Conservation (phyloP, 495 filamentous ascomycete genomes). For the Penicillium crystallinum region DNA sequence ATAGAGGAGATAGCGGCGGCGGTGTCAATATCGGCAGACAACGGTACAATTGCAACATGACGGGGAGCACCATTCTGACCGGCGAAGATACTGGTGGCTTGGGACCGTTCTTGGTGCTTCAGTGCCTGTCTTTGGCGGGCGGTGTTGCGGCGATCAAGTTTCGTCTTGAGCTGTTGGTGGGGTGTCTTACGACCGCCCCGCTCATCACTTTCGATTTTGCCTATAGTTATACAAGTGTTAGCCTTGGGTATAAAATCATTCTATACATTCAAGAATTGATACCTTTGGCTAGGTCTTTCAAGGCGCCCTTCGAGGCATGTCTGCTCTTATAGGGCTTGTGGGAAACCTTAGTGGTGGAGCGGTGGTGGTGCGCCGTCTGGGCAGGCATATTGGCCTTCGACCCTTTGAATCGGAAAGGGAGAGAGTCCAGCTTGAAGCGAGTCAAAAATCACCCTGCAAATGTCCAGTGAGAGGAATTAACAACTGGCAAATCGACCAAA, state of each 20-base stretch:
- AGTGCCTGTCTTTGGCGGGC: conserved; percentile 75
- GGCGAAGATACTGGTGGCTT: conserved; percentile 70
- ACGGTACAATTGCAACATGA: conserved; percentile 84
- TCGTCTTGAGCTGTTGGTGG: conserved; percentile 95
- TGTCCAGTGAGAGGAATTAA: not conserved
- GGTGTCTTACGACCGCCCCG: conserved; percentile 72
- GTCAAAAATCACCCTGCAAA: not conserved
- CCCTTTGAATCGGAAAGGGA: conserved; percentile 87
- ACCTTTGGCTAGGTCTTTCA: conserved; percentile 82
- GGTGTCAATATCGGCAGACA: conserved; percentile 66
- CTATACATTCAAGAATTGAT: conserved; percentile 4
- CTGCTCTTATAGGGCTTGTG: conserved; percentile 90
- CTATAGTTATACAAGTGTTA: conserved; percentile 25
- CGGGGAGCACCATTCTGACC: conserved; percentile 82
- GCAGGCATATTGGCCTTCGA: conserved; percentile 53
- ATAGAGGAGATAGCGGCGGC: conserved; percentile 60
- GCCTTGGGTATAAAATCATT: conserved; percentile 53
- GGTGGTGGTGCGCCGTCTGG: conserved; percentile 70
- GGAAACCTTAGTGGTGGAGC: conserved; percentile 77
- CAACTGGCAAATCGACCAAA: conserved; percentile 4
- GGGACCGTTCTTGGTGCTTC: conserved; percentile 75
- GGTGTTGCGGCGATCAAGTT: conserved; percentile 89
- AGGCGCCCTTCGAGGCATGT: conserved; percentile 78
- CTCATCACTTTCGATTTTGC: conserved; percentile 57
- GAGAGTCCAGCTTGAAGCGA: conserved; percentile 46